Evolutionary conservation across 257 asterid genomes (phyloP).

Genomic region (Jaltomata sinuosa): DNA sequence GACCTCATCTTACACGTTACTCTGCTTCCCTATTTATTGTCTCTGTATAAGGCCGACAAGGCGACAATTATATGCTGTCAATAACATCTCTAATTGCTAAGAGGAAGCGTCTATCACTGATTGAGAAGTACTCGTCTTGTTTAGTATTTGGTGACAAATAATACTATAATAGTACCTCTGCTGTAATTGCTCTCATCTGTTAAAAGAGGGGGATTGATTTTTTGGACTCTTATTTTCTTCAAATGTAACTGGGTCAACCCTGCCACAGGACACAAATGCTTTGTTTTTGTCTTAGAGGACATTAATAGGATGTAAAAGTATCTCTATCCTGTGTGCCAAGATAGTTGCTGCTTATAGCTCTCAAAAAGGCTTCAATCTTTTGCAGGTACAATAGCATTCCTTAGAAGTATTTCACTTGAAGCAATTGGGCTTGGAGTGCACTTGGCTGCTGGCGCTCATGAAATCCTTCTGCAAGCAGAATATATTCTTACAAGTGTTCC

Average conservation of each 20-base stretch:
- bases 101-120: background rate
- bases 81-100: background rate
- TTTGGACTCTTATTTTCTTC: background rate
- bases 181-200: background rate
- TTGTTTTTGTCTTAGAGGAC: background rate
- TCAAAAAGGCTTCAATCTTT: background rate
- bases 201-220: background rate
- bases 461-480: constrained; percentile 90
- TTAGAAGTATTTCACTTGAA: constrained; percentile 87
- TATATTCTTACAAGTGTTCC: constrained; percentile 73
- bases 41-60: background rate
- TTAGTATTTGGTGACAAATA: background rate
- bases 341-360: background rate
- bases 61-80: background rate
- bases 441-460: constrained; percentile 93
- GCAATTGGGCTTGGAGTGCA: constrained; percentile 97
- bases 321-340: background rate
- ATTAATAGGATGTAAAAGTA: background rate
- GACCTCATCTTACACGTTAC: background rate
- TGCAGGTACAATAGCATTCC: constrained; percentile 84
- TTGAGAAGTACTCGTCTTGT: background rate
- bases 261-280: background rate
- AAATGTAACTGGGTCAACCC: background rate
- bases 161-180: background rate
- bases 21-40: background rate